Evolutionary conservation across 331 rosid genomes (phyloP).

Genomic region (Quercus tomentella): DNA sequence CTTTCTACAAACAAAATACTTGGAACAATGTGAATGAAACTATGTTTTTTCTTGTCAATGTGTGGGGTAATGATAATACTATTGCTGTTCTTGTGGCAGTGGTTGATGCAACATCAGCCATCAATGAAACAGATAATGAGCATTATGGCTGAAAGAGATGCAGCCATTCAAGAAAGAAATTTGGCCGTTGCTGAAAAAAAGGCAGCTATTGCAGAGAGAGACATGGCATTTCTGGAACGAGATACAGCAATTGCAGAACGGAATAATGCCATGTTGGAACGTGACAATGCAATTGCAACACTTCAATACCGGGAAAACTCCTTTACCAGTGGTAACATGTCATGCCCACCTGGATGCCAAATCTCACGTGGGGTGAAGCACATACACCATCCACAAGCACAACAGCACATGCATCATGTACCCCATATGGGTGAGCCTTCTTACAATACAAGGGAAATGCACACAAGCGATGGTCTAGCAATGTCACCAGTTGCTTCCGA

Average conservation of each 20-base stretch:
- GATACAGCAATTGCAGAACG: slow-evolving; percentile 80
- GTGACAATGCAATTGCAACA: slow-evolving; percentile 80
- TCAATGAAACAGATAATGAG: slow-evolving; percentile 91
- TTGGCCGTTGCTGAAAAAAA: slow-evolving; percentile 84
- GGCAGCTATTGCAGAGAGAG: slow-evolving; percentile 79
- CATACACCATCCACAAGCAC: slow-evolving; percentile 74
- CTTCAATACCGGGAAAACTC: slow-evolving; percentile 74
- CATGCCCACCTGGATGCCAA: slow-evolving; percentile 96
- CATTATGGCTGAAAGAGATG: slow-evolving; percentile 83
- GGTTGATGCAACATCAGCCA: slow-evolving; percentile 92
- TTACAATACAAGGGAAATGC: slow-evolving; percentile 53
- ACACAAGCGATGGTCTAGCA: slow-evolving; percentile 49
- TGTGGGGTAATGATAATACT: not conserved
- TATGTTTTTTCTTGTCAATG: not conserved
- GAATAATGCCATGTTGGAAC: slow-evolving; percentile 65
- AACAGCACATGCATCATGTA: slow-evolving; percentile 51
- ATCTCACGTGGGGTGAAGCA: slow-evolving; percentile 89
- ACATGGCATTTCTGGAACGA: slow-evolving; percentile 76
- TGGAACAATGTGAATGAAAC: not conserved
- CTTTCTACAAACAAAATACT: not conserved
- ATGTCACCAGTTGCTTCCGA: slow-evolving; percentile 42
- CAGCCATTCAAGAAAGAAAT: slow-evolving; percentile 80
- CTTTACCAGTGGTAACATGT: slow-evolving; percentile 41
- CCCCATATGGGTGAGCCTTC: slow-evolving; percentile 60
- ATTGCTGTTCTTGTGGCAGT: slow-evolving; percentile 36